Conservation (phyloP, 2,329 filamentous ascomycete species). For the Trichoderma gracile region DNA sequence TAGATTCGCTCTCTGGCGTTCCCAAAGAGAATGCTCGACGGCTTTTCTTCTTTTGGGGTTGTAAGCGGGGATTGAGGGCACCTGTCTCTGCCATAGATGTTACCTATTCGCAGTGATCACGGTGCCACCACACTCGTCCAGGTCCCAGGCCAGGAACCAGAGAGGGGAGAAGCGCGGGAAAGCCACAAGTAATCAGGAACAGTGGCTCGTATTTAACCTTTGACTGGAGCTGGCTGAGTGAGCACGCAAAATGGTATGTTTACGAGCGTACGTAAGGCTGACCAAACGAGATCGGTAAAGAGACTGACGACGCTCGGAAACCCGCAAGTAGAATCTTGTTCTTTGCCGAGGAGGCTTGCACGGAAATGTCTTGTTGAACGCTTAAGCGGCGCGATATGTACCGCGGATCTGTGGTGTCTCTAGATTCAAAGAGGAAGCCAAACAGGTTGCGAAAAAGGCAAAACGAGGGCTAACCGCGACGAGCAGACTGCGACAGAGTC, state of each 20-base stretch:
- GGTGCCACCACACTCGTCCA: constrained; percentile 1
- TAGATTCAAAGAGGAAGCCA: neutral
- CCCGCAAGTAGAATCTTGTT: neutral
- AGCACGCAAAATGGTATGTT: constrained; percentile 19
- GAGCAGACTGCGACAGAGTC: constrained; percentile 4
- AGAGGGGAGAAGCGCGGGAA: constrained; percentile 10
- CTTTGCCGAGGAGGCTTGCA: constrained; percentile 21
- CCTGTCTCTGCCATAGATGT: neutral
- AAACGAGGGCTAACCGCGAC: neutral
- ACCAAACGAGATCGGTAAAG: constrained; percentile 5
- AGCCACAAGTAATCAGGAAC: constrained; percentile 19
- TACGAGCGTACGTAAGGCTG: constrained; percentile 24
- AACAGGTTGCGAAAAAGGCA: constrained; percentile 4
- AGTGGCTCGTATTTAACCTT: constrained; percentile 22
- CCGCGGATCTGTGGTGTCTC: neutral
- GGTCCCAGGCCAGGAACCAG: constrained; percentile 14
- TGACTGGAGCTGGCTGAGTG: constrained; percentile 13
- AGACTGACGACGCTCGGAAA: neutral
- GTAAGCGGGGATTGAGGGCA: neutral
- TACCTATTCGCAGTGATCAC: neutral
- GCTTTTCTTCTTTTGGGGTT: neutral
- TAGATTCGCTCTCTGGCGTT: neutral
- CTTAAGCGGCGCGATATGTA: constrained; percentile 9
- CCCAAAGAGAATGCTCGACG: neutral
- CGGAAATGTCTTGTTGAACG: constrained; percentile 8